phyloP scores from a whole-genome alignment of 257 asterid genomes.

The Cinchona pubescens region DNA sequence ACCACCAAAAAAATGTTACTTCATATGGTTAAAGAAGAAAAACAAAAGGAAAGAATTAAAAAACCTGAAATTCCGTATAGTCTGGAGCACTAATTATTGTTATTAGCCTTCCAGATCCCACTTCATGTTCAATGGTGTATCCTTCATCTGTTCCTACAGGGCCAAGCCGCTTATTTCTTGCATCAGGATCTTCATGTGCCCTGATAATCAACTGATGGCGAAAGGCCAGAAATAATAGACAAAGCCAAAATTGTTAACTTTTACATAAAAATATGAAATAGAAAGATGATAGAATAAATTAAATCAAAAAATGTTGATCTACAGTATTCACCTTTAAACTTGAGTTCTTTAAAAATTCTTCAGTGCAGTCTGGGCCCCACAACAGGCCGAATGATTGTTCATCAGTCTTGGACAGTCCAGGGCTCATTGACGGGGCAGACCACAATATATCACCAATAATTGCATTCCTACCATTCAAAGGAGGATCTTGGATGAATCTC shows the following conservation, averaged over 20 bases:
- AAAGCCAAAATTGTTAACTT: not conserved
- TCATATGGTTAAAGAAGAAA: not conserved
- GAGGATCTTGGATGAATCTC: constrained; percentile 95
- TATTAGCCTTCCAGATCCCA: constrained; percentile 77
- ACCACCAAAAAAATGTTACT: not conserved
- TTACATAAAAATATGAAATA: not conserved
- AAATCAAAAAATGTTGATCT: not conserved
- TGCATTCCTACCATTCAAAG: constrained; percentile 85
- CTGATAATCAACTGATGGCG: constrained; percentile 85
- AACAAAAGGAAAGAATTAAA: not conserved
- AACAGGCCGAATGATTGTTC: constrained; percentile 92
- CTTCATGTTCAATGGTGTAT: constrained; percentile 80
- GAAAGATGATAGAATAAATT: not conserved
- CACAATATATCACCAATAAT: constrained; percentile 93
- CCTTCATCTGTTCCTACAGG: constrained; percentile 78
- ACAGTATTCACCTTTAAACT: constrained; percentile 56
- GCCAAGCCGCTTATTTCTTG: constrained; percentile 78
- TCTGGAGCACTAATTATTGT: constrained; percentile 96
- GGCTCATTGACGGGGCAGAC: constrained; percentile 87
- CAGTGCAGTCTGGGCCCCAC: constrained; percentile 98
- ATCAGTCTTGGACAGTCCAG: constrained; percentile 78
- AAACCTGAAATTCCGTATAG: constrained; percentile 96
- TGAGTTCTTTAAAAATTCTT: constrained; percentile 73
- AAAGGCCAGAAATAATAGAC: constrained; percentile 16
- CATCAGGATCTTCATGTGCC: constrained; percentile 99